Conservation (phyloP, 225 moss, liverwort and hornwort genomes). For the Takakia lepidozioides region DNA sequence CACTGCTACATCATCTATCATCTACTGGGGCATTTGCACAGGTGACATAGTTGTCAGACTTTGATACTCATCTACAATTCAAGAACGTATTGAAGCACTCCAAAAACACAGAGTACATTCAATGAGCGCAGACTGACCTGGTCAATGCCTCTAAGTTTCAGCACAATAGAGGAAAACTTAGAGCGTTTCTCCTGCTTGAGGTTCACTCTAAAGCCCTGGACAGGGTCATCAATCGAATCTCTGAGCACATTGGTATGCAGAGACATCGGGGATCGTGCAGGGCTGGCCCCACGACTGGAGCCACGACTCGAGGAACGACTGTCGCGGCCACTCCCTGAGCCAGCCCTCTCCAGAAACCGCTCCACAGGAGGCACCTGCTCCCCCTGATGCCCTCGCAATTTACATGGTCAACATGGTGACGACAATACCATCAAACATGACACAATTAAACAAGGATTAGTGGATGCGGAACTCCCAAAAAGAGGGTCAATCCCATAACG, state of each 20-base stretch:
- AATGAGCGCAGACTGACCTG: conserved; percentile 46
- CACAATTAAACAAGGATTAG: too few species aligned
- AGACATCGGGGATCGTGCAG: conserved; percentile 51
- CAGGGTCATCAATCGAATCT: conserved; percentile 49
- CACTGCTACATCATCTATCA: too few species aligned
- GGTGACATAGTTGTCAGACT: too few species aligned
- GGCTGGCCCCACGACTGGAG: conserved; percentile 72
- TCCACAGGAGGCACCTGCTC: conserved; percentile 82
- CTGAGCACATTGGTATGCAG: neutral
- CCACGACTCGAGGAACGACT: conserved; percentile 53
- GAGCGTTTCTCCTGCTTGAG: conserved; percentile 80
- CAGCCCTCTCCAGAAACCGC: conserved; percentile 75
- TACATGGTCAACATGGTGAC: too few species aligned
- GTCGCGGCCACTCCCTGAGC: conserved; percentile 35
- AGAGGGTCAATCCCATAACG: too few species aligned
- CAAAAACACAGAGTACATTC: too few species aligned
- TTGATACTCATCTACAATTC: too few species aligned
- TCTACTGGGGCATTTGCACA: too few species aligned
- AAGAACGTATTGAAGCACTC: too few species aligned
- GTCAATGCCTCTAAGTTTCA: conserved; percentile 74
- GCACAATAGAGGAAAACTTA: conserved; percentile 79
- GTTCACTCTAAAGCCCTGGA: conserved; percentile 68
- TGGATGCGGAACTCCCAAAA: too few species aligned
- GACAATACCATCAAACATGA: too few species aligned
- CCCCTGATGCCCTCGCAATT: too few species aligned